A percentile compares a stretch with the other conserved stretches of the same genome.
Conservation (phyloP, 345 rosid species). For the Erysimum cheiranthoides region DNA sequence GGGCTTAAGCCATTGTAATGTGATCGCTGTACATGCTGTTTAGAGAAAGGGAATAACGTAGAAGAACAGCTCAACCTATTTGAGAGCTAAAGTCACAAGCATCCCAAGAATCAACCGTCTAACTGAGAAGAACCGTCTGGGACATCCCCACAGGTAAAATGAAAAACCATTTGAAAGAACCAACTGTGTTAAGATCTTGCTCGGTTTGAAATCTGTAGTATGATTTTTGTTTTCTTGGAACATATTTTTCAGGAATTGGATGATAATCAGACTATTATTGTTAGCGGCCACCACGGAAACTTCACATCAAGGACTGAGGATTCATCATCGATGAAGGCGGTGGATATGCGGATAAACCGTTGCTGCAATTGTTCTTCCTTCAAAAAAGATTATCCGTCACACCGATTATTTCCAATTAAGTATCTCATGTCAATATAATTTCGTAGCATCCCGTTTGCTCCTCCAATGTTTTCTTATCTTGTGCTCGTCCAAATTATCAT, state of each 20-base stretch:
- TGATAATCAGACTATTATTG: slow-evolving; percentile 59
- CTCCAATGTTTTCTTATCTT: too few relatives aligned
- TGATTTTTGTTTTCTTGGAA: background rate
- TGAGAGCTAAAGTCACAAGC: slow-evolving; percentile 67
- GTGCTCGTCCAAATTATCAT: too few relatives aligned
- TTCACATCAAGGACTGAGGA: slow-evolving; percentile 80
- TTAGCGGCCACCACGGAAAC: slow-evolving; percentile 85
- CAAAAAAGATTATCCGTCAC: slow-evolving; percentile 64
- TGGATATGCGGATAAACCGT: slow-evolving; percentile 61
- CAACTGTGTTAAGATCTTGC: slow-evolving; percentile 6
- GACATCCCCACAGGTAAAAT: slow-evolving; percentile 73
- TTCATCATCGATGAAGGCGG: slow-evolving; percentile 88
- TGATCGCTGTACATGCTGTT: slow-evolving; percentile 82
- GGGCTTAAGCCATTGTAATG: slow-evolving; percentile 61
- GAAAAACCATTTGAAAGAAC: background rate
- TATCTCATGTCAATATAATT: too few relatives aligned
- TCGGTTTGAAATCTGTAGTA: background rate
- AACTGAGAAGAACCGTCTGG: slow-evolving; percentile 72
- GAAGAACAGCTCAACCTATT: slow-evolving; percentile 57
- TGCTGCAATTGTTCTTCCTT: slow-evolving; percentile 85
- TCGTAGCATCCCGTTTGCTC: too few relatives aligned
- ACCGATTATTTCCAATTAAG: too few relatives aligned
- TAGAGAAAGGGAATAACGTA: slow-evolving; percentile 63
- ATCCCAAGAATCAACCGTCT: slow-evolving; percentile 70
- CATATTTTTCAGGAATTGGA: slow-evolving; percentile 30